These are phyloP conservation scores for Eimeria sp. DNA, from an alignment of 169 alveolate species.

Conservation along the genomic window DNA sequence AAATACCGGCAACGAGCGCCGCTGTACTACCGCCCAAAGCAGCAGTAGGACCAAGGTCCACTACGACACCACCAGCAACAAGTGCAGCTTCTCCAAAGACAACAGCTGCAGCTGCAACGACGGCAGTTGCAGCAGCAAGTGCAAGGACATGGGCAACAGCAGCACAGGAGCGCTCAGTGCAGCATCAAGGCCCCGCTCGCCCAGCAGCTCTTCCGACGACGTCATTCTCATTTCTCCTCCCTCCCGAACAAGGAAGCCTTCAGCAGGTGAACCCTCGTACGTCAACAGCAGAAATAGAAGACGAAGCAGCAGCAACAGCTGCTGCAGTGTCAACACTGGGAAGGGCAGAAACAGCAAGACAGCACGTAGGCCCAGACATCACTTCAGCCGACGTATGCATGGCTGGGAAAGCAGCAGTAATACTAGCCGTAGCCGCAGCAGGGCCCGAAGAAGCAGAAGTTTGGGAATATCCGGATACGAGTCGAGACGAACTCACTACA, in stretches of 20 bases:
- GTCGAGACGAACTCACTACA: not conserved
- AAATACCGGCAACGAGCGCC: not conserved
- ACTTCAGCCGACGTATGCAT: constrained; percentile 26
- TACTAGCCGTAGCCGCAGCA: constrained; percentile 22
- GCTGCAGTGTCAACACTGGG: not conserved
- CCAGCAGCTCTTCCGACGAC: constrained; percentile 29
- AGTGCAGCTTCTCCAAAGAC: not conserved
- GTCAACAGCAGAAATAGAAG: not conserved
- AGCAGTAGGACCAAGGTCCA: not conserved
- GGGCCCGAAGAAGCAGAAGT: not conserved
- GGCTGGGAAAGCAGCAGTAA: constrained; percentile 57
- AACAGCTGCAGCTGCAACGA: not conserved
- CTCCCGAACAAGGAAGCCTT: not conserved
- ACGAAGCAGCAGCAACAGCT: constrained; percentile 19
- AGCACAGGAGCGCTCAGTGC: not conserved
- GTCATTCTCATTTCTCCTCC: constrained; percentile 23
- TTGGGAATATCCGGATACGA: too few species aligned
- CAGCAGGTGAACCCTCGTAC: not conserved
- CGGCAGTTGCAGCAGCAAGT: not conserved
- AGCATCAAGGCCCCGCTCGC: not conserved
- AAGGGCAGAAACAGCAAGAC: not conserved
- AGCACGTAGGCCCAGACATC: not conserved
- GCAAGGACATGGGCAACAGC: constrained; percentile 4
- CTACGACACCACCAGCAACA: not conserved
- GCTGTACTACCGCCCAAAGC: not conserved